These are phyloP conservation scores for Fraxinus pennsylvanica DNA, from an alignment of 257 asterid genomes.

Conservation along the genomic window DNA sequence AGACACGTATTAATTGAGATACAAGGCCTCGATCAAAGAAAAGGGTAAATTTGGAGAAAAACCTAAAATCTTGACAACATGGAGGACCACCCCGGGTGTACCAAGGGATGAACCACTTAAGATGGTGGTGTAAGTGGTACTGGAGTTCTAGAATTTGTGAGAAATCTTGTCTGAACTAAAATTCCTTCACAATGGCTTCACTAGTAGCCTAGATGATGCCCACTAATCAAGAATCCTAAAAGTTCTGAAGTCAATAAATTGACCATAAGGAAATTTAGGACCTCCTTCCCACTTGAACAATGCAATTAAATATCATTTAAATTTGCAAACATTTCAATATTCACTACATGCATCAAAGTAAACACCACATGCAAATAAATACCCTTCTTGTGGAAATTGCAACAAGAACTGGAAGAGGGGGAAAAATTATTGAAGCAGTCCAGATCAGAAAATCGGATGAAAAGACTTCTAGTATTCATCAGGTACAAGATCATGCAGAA, in stretches of 20 bases:
- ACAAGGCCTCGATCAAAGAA: no score
- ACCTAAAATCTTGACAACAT: not conserved
- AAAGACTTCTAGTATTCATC: not conserved
- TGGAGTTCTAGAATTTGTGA: not conserved
- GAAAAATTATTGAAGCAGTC: not conserved
- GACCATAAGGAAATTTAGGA: not conserved
- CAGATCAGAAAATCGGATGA: not conserved
- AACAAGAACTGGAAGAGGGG: not conserved
- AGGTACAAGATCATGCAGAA: not conserved
- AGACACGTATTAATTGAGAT: no score
- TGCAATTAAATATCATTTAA: not conserved
- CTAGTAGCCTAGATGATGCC: not conserved
- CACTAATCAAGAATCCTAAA: not conserved
- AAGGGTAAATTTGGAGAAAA: no score
- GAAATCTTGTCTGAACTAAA: not conserved
- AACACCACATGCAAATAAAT: not conserved
- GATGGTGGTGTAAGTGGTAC: not conserved
- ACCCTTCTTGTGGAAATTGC: not conserved
- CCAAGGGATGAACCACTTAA: not conserved
- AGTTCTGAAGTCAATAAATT: not conserved
- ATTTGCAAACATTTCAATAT: not conserved
- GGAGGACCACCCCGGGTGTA: not conserved
- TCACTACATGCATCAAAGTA: not conserved
- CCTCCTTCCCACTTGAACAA: not conserved
- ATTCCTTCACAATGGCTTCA: not conserved